phyloP scores from a whole-genome alignment of 2,329 filamentous ascomycete genomes.

The Aspergillus puulaauensis region DNA sequence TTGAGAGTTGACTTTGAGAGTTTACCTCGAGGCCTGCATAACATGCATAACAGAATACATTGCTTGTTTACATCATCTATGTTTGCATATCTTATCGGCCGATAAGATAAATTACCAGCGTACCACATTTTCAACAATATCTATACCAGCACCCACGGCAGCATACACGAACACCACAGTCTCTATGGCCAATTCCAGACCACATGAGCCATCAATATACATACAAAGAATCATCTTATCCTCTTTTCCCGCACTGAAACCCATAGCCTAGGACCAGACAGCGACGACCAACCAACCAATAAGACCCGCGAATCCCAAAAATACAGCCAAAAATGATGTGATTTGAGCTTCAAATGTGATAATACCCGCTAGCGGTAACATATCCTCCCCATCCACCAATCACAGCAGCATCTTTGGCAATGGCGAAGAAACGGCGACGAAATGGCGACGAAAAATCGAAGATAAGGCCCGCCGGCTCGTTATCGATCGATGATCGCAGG shows the following conservation, averaged over 20 bases:
- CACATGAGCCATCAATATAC: no score
- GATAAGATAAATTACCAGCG: neutral
- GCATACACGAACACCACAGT: neutral
- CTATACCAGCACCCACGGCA: neutral
- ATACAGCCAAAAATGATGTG: constrained; percentile 3
- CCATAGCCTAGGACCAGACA: neutral
- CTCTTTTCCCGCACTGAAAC: neutral
- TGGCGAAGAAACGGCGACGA: neutral
- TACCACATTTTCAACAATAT: neutral
- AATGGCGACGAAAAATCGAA: no score
- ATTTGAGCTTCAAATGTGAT: constrained; percentile 1
- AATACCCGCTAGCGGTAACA: constrained; percentile 1
- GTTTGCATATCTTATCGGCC: constrained; percentile 3
- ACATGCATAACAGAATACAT: neutral
- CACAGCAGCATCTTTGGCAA: neutral
- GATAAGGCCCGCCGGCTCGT: neutral
- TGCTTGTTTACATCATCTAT: neutral
- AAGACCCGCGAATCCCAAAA: neutral
- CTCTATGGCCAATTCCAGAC: no score
- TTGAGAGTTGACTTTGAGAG: no score
- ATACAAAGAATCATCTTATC: no score
- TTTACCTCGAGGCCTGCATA: neutral
- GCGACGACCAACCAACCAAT: neutral
- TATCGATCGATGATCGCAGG: neutral
- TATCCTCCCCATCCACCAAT: neutral